Evolutionary conservation across 768 basidiomycete species (phyloP), one percentile per base, ranked within the genome.

Genomic region (Leccinum subgranulosum): DNA sequence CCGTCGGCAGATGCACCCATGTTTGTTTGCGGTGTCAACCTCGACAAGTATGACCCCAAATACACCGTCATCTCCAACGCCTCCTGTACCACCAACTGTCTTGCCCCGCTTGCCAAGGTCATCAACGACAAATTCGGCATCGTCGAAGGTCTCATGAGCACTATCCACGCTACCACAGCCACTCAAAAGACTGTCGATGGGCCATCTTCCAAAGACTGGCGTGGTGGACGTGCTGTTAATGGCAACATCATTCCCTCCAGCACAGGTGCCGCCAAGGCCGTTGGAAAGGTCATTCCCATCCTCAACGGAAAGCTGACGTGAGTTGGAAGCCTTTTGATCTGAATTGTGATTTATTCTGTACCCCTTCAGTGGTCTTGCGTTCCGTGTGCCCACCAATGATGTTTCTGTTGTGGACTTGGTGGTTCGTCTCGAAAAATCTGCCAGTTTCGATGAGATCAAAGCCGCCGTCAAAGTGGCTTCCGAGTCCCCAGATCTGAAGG

Each of bases 201-300:
- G 52, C 93, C 93, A 47, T 96, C 94, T 49, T 72, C 83, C 82
- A 98, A 95, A 81, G 94, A 96, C 80, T 96, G 94, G 94, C 92
- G 94, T 73, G 94, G 94, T 72, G 94, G 94, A 63, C 96, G 96
- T 78, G 86, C 87, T 69, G 94, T 95, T 64, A 89, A 87, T 77
- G 90, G 90, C 81, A 99, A 99, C 85, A 98, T 99, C 79, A 99
- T 99, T 73, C 96, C 96, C 51, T 97, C 95, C 23, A 96, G 95
- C 66, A 98, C 96, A 64, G 96, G 96, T 77, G 96, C 96, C 63
- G 96, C 96, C 75, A 99, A 98, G 85, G 94, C 94, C 62, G 94
- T 96, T 71, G 94, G 94, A 68, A 96, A 97, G 82, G 94, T 99
- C 76, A 98, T 98, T 73, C 96, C 96, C 59, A 74, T 76, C 51